Evolutionary conservation across 2,329 filamentous ascomycete species (phyloP), one percentile per base, ranked within the genome.

Genomic region (Arthrobotrys sphaeroides): DNA sequence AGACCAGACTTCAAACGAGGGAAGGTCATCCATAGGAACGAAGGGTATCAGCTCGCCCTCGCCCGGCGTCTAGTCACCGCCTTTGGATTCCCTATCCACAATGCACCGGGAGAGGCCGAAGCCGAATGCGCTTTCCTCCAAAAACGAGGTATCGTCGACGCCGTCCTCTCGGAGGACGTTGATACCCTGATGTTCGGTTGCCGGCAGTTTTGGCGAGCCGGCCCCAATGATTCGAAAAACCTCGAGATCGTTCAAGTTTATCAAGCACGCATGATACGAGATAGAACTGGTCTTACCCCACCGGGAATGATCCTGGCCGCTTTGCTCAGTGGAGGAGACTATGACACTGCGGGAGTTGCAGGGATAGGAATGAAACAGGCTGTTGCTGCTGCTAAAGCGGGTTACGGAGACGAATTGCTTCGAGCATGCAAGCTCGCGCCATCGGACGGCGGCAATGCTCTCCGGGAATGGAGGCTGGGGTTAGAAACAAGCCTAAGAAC

Each of bases 111-210:
- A 7, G 95, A 99, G 81, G 95, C 94, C 2, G 95, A 99, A 82
- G 95, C 95, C 0, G 95, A 99, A 83, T 99, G 95, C 78, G 95
- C 95, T 0, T 84, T 95, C 13, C 83, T 99, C 2, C 94, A 99
- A 80, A 86, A 87, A 73, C 87, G 90, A 49, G 93, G 93, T 0
- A 85, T 97, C 6, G 94, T 97, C 0, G 95, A 99, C 82, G 94
- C 92, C 0, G 95, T 98, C 0, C 85, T 99, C 79, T 97, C 92
- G 82, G 94, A 99, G 82, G 95, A 99, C 84, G 93, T 97, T 45
- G 95, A 99, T 81, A 95, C 94, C 1, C 88, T 98, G 80, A 98
- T 98, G 94, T 98, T 98, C 83, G 95, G 95, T 0, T 95, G 93
- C 77, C 89, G 88, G 0, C 83, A 88, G 38, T 68, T 69, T 2